These are phyloP conservation scores for Sanghuangporus baumii DNA, from an alignment of 1,284 basidiomycete genomes.

Conservation along the genomic window DNA sequence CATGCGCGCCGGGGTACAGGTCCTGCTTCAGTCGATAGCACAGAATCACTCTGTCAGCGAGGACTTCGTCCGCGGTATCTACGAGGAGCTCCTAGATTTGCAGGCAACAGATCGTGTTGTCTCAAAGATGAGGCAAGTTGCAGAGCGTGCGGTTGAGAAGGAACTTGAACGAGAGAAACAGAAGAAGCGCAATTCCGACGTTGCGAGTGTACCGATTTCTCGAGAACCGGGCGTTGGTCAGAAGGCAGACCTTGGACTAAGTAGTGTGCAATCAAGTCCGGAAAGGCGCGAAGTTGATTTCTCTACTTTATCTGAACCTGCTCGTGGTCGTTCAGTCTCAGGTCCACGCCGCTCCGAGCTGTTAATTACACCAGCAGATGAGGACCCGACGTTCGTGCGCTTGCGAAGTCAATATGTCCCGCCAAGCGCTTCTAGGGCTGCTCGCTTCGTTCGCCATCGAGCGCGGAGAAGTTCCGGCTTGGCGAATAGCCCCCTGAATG, in stretches of 20 bases:
- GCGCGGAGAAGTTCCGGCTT: neutral
- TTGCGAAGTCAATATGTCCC: slow-evolving; percentile 5
- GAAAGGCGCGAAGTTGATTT: neutral
- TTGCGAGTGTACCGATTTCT: neutral
- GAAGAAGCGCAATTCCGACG: neutral
- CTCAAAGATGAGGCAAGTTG: slow-evolving; percentile 8
- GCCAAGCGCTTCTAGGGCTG: slow-evolving; percentile 14
- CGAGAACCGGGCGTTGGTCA: neutral
- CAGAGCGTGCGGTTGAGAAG: slow-evolving; percentile 5
- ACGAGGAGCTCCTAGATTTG: slow-evolving; percentile 10
- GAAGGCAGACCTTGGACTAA: neutral
- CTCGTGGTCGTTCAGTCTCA: neutral
- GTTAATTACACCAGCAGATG: slow-evolving; percentile 8
- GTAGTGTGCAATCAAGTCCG: neutral
- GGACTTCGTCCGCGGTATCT: slow-evolving; percentile 14
- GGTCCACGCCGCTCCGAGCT: neutral
- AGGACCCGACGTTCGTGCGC: neutral
- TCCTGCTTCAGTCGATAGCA: slow-evolving; percentile 14
- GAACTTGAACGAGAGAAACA: slow-evolving; percentile 1
- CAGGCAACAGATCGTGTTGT: slow-evolving; percentile 11
- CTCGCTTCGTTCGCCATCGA: neutral
- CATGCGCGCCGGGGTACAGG: slow-evolving; percentile 8
- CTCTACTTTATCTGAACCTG: neutral
- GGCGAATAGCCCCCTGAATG: slow-evolving; percentile 2
- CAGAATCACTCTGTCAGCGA: slow-evolving; percentile 14